These are phyloP conservation scores for Trichoderma hamatum DNA, from an alignment of 2,329 filamentous ascomycete species.

Conservation along the genomic window DNA sequence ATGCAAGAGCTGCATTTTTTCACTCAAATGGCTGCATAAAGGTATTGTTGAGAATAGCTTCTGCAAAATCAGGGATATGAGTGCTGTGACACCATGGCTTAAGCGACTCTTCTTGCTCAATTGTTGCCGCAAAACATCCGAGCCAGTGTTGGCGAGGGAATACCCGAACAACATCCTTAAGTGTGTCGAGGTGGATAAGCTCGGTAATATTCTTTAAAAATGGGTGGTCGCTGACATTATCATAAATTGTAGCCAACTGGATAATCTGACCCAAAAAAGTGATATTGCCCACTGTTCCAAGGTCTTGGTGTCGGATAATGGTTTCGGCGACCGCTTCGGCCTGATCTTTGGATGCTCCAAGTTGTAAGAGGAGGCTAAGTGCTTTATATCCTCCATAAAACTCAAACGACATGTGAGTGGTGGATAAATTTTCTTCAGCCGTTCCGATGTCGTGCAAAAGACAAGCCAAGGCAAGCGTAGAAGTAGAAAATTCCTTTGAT, in stretches of 20 bases:
- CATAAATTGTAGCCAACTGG: slow-evolving; percentile 66
- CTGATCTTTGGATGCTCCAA: slow-evolving; percentile 55
- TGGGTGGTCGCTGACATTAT: slow-evolving; percentile 65
- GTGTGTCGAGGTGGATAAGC: slow-evolving; percentile 56
- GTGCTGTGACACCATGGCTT: slow-evolving; percentile 74
- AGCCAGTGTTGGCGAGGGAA: slow-evolving; percentile 67
- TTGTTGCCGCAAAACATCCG: slow-evolving; percentile 63
- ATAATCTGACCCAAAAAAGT: slow-evolving; percentile 65
- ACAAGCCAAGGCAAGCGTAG: slow-evolving; percentile 60
- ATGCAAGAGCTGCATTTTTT: too few relatives aligned
- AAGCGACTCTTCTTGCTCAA: slow-evolving; percentile 61
- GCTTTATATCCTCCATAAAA: slow-evolving; percentile 68
- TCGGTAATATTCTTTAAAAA: slow-evolving; percentile 45
- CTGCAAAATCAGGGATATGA: slow-evolving; percentile 59
- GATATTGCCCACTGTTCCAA: slow-evolving; percentile 64
- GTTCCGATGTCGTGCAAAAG: slow-evolving; percentile 77
- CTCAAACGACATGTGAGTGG: slow-evolving; percentile 70
- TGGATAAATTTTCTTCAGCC: slow-evolving; percentile 56
- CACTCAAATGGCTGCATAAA: slow-evolving; percentile 51
- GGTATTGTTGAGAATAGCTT: slow-evolving; percentile 57
- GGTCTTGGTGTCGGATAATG: slow-evolving; percentile 71
- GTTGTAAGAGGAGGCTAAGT: slow-evolving; percentile 54
- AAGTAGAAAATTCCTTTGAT: slow-evolving; percentile 41
- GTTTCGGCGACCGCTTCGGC: slow-evolving; percentile 71
- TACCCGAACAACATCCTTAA: slow-evolving; percentile 57